A percentile compares a stretch with the other conserved stretches of the same genome.
Conservation (phyloP, 2,329 filamentous ascomycete species). For the Knoxdaviesia proteae region DNA sequence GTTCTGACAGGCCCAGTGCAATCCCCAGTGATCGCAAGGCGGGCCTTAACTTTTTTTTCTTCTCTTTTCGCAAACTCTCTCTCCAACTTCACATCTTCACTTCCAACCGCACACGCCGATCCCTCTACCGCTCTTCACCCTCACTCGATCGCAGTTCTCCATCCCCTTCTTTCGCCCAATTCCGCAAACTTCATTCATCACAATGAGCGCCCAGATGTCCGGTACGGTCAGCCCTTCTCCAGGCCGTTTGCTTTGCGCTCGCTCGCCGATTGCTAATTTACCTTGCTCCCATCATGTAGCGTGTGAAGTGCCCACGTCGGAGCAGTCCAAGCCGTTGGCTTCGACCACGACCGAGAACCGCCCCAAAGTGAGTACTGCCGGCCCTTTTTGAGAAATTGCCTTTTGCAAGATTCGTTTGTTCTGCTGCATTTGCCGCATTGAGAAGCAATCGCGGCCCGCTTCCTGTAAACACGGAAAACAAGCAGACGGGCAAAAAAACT, state of each 20-base stretch:
- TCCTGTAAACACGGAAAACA: too few relatives aligned
- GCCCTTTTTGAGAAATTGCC: background rate
- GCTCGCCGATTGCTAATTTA: background rate
- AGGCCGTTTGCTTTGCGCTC: too few relatives aligned
- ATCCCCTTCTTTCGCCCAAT: background rate
- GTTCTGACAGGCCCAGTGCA: too few relatives aligned
- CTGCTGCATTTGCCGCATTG: too few relatives aligned
- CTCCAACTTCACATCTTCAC: too few relatives aligned
- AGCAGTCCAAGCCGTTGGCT: background rate
- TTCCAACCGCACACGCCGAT: too few relatives aligned
- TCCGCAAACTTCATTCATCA: background rate
- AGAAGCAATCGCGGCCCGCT: too few relatives aligned
- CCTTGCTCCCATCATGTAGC: background rate
- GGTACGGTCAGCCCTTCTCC: background rate
- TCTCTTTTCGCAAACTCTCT: too few relatives aligned
- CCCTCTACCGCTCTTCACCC: too few relatives aligned
- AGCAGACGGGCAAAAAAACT: too few relatives aligned
- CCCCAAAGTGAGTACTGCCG: conserved; percentile 3
- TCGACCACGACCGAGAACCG: background rate
- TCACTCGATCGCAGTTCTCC: background rate
- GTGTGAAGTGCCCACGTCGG: conserved; percentile 1
- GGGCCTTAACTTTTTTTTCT: too few relatives aligned
- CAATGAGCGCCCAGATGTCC: conserved; percentile 1
- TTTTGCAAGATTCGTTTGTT: background rate
- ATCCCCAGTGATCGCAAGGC: too few relatives aligned